Evolutionary conservation across 768 basidiomycete species (phyloP).

Genomic region (Russula foetens): DNA sequence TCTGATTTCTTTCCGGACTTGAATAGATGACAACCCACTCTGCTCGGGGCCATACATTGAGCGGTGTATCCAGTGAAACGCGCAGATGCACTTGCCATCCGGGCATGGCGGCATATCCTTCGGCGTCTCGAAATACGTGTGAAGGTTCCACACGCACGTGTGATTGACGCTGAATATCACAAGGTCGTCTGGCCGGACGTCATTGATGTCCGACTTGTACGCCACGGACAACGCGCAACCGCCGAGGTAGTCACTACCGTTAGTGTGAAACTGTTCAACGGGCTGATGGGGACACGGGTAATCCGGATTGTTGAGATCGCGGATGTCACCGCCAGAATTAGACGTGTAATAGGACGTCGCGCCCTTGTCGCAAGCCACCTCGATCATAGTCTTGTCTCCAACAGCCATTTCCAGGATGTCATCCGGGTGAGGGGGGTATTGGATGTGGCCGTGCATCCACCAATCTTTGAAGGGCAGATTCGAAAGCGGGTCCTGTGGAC

Average conservation of each 20-base stretch:
- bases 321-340: constrained; percentile 23
- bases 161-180: constrained; percentile 37
- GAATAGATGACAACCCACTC: constrained; percentile 22
- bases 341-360: constrained; percentile 23
- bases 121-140: constrained; percentile 37
- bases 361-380: constrained; percentile 30
- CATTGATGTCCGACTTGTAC: constrained; percentile 32
- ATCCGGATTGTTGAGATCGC: constrained; percentile 17
- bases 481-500: constrained; percentile 31
- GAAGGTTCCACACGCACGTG: constrained; percentile 34
- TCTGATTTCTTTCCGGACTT: too few species aligned
- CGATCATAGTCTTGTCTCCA: constrained; percentile 19
- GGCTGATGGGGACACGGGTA: constrained; percentile 22
- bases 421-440: constrained; percentile 26
- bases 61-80: constrained; percentile 36
- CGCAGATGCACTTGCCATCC: constrained; percentile 36
- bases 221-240: constrained; percentile 38
- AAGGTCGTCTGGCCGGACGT: constrained; percentile 35
- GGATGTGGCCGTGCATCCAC: constrained; percentile 34
- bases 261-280: constrained; percentile 26
- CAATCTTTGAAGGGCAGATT: constrained; percentile 25
- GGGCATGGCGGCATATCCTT: constrained; percentile 37
- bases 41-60: constrained; percentile 30
- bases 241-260: constrained; percentile 25
- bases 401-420: constrained; percentile 30